Evolutionary conservation across 2,329 filamentous ascomycete species (phyloP), one percentile per base, ranked within the genome.

Genomic region (Aspergillus cejpii): DNA sequence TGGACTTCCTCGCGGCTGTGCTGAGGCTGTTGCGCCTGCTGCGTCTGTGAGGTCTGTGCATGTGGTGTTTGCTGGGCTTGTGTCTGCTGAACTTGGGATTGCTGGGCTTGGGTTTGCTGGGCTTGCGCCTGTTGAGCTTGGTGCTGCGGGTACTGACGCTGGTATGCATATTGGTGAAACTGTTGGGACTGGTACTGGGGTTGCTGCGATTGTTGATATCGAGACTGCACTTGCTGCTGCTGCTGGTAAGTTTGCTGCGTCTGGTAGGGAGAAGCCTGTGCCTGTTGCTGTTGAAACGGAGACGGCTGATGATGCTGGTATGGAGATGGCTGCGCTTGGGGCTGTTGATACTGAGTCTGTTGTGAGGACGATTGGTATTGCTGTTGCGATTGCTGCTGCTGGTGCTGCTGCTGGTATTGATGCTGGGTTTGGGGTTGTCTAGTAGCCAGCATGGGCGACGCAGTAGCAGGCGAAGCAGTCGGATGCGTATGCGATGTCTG

Each of bases 381-480:
- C 8, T 49, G 44, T 19, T 45, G 43, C 15, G 47, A 43, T 10
- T 37, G 27, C n/a, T 43, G 41, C 28, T 55, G 56, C 26, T 55
- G 48, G 20, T 46, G 39, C 15, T 45, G 24, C 24, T 47, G 41
- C 15, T 47, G 46, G 11, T 45, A 23, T 20, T 51, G 43, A 10
- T 41, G 44, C 20, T 49, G 43, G 14, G 43, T 39, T 28, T 57
- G 57, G 10, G 48, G 43, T 31, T 62, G 53, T 10, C 39, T 41
- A 12, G 48, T 42, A 2, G 51, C 43, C 36, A 55, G 43, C 48
- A 56, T 55, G 26, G 53, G 53, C 23, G 52, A 56, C 2, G 50
- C 50, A 17, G 46, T 39, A 1, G 51, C 43, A 20, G 52, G 45
- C 15, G 51, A 45, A 6, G 51, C 40, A 10, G 44, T 23, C 7